Evolutionary conservation across 192 early-diverging fungal species (phyloP), one percentile per base, ranked within the genome.

Genomic region (Gryganskiella cystojenkinii): DNA sequence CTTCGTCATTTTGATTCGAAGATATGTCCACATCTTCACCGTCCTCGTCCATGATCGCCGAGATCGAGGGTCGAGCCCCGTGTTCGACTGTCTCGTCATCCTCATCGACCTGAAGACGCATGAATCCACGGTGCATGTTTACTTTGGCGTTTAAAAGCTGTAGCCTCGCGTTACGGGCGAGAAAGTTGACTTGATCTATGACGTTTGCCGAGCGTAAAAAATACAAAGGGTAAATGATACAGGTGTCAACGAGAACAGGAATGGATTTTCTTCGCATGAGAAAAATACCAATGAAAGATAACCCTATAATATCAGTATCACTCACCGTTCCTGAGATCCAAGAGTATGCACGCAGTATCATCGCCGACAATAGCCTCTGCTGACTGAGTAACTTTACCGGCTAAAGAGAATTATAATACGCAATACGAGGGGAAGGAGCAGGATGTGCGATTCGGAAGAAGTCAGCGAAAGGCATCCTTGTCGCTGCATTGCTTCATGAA

Each of bases 71-170:
- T 20, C 42, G 37, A 17, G 35, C 66, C 40, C 46, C 45, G 14
- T n/a, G n/a, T n/a, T n/a, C n/a, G n/a, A n/a, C n/a, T n/a, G n/a
- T 19, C 2, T 61, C 71, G 0, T 76, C 73, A 9, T 76, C 73
- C 27, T 76, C 73, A 19, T 76, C 47, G 28, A 76, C 73, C 34
- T 76, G 65, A 8, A 76, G 65, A 30, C 73, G 64, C 73, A 76
- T 76, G 46, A 76, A 76, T 42, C 73, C 73, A 31, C 73, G 73
- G 28, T 76, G 64, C 73, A 76, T 76, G 22, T 76, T 76, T 8
- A 76, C 73, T 34, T 55, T 51, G 4, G 53, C 73, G 17, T 76
- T 76, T 22, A 63, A 24, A 13, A 76, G 20, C 30, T 33, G 45
- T 7, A 76, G 46, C 25, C 65, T 76, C 31, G 73, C 73, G 37